Base-by-base conservation (phyloP, 2,329 filamentous ascomycete species). In the Aspergillus felis region DNA sequence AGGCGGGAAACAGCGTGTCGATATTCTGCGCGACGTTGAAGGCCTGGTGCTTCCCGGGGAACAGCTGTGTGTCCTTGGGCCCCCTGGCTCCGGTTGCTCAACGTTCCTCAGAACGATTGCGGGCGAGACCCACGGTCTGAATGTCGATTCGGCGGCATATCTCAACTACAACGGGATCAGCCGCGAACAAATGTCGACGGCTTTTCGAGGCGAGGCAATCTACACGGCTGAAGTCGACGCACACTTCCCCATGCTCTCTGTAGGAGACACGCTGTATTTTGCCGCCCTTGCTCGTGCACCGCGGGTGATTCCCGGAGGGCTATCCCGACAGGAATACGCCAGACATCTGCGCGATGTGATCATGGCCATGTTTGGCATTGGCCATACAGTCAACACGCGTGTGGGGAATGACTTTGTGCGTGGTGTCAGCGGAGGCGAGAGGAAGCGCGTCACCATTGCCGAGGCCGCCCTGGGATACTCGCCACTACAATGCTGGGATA, bases 41-140 rank as follows among this genome's bases (percentile, higher is more conserved):
- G 86, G 86, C 1, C 58, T 87, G 1, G 66, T 88, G 6, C 74
- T 74, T 22, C 73, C 74, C 52, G 80, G 80, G 35, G 80, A 82
- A 67, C 78, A 81, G 73, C 73, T 82, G 41, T 70, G 81, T 10
- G 80, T 82, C 2, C 71, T 82, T 0, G 80, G 80, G 0, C 64
- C 46, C 81, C 2, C 71, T 82, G 0, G 80, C 79, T 0, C 64
- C 44, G 74, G 74, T 51, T 95, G 90, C 74, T 90, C 88, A n/a
- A 94, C 91, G 1, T 86, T 93, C 62, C 79, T 95, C 59, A 93
- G 93, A 79, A 90, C 89, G 0, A 84, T 94, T 63, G 84, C 89
- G 4, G 90, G 90, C 61, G 89, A 93, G 74, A 89, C 87, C 47
- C 87, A 91, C 64, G 90, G 90, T 54, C 87, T 93, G 67, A 84